Conservation (phyloP, 768 basidiomycete species). For the Rhodotorula taiwanensis region DNA sequence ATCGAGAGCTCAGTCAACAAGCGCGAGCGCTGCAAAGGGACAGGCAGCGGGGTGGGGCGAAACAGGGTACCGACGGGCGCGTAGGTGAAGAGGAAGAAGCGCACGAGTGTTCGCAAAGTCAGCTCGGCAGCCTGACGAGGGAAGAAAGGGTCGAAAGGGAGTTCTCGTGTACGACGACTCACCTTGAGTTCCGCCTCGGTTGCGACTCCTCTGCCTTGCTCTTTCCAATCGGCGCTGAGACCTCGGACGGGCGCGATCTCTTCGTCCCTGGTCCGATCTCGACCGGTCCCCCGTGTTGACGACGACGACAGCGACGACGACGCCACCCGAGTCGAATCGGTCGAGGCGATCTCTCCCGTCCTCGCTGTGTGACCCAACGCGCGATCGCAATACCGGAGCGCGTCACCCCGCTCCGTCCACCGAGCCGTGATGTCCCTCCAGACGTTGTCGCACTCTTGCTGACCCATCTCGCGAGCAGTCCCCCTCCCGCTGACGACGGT, state of each 20-base stretch:
- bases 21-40: conserved; percentile 6
- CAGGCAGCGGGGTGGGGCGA: not conserved
- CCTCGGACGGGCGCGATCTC: not conserved
- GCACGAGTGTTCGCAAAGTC: not conserved
- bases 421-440: conserved; percentile 4
- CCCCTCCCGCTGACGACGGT: not conserved
- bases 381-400: conserved; percentile 19
- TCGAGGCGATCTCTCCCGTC: too few species aligned
- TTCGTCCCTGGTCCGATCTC: too few species aligned
- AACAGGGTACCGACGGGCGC: not conserved
- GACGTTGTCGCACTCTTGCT: conserved; percentile 12
- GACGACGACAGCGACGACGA: too few species aligned
- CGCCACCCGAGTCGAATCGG: too few species aligned
- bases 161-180: not conserved
- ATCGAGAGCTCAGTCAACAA: conserved; percentile 7
- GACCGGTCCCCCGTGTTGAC: too few species aligned
- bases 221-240: conserved; percentile 12
- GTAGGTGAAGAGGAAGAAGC: not conserved
- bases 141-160: not conserved
- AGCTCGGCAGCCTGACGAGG: not conserved
- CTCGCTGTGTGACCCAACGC: not conserved
- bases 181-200: conserved; percentile 17
- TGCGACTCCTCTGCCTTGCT: conserved; percentile 6
- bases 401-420: conserved; percentile 15
- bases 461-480: conserved; percentile 1